Percentiles rank a stretch among this genome's conserved stretches.
These are phyloP conservation scores for Paxillus involutus DNA, from an alignment of 768 basidiomycete genomes.

Conservation along the genomic window DNA sequence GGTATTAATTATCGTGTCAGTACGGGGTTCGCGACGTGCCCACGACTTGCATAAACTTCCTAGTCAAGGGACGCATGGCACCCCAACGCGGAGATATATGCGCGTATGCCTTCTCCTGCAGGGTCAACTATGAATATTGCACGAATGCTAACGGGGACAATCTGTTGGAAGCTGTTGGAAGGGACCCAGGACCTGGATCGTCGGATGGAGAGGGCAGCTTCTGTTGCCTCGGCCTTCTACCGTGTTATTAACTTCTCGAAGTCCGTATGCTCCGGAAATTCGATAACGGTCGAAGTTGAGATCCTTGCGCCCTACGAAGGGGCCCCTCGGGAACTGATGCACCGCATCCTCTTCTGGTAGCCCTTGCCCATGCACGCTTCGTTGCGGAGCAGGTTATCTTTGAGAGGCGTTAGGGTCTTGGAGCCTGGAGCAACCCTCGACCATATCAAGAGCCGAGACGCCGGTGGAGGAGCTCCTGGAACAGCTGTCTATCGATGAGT, in stretches of 20 bases:
- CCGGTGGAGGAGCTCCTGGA: too few species aligned
- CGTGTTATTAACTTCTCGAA: slow-evolving; percentile 24
- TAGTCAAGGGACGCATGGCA: slow-evolving; percentile 9
- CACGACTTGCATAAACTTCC: slow-evolving; percentile 12
- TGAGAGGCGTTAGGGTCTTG: too few species aligned
- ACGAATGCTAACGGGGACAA: slow-evolving; percentile 10
- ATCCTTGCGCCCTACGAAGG: slow-evolving; percentile 23
- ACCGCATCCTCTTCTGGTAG: slow-evolving; percentile 17
- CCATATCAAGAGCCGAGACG: too few species aligned
- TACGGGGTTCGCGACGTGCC: slow-evolving; percentile 5
- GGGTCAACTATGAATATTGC: slow-evolving; percentile 23
- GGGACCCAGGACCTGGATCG: slow-evolving; percentile 12
- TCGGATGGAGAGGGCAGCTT: slow-evolving; percentile 16
- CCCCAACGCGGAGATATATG: slow-evolving; percentile 12
- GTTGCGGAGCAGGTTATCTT: not conserved
- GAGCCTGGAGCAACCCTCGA: too few species aligned
- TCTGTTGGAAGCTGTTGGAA: not conserved
- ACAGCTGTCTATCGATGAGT: too few species aligned
- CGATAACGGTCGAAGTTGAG: slow-evolving; percentile 34
- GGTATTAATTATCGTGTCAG: slow-evolving; percentile 1
- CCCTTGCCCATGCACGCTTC: slow-evolving; percentile 7
- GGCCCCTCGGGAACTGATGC: slow-evolving; percentile 7
- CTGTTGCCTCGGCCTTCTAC: slow-evolving; percentile 15
- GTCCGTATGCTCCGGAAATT: slow-evolving; percentile 27
- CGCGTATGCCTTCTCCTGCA: slow-evolving; percentile 10